These are phyloP conservation scores for Backusella tuberculispora DNA, from an alignment of 192 early-diverging fungal species.

Conservation along the genomic window DNA sequence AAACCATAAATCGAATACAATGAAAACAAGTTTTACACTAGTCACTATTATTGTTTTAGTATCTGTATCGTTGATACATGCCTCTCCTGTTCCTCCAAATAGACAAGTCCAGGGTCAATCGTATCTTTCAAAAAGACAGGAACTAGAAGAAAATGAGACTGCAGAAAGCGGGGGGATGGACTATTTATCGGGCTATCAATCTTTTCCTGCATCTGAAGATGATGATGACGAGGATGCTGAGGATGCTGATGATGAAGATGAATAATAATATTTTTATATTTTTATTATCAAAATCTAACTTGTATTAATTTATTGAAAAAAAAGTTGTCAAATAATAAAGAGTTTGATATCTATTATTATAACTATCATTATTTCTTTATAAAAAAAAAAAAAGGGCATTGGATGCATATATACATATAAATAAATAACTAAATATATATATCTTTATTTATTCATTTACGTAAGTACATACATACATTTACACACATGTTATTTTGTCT, in stretches of 20 bases:
- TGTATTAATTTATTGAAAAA: slow-evolving; percentile 11
- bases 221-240: neutral
- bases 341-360: neutral
- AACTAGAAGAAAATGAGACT: neutral
- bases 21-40: slow-evolving; percentile 4
- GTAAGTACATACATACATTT: neutral
- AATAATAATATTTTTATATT: neutral
- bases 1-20: neutral
- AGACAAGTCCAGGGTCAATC: neutral
- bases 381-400: neutral
- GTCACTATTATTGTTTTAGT: neutral
- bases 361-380: neutral
- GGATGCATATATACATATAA: no score
- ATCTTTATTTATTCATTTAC: no score
- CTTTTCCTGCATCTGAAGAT: neutral
- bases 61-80: neutral
- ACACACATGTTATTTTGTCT: neutral
- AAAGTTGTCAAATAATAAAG: slow-evolving; percentile 3
- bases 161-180: neutral
- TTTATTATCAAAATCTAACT: neutral
- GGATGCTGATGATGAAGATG: slow-evolving; percentile 6
- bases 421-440: no score
- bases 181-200: neutral
- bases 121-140: neutral
- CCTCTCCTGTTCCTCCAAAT: slow-evolving; percentile 6